Evolutionary conservation across 202 grass and related monocot species (phyloP).

Genomic region (Alloteropsis angusta): DNA sequence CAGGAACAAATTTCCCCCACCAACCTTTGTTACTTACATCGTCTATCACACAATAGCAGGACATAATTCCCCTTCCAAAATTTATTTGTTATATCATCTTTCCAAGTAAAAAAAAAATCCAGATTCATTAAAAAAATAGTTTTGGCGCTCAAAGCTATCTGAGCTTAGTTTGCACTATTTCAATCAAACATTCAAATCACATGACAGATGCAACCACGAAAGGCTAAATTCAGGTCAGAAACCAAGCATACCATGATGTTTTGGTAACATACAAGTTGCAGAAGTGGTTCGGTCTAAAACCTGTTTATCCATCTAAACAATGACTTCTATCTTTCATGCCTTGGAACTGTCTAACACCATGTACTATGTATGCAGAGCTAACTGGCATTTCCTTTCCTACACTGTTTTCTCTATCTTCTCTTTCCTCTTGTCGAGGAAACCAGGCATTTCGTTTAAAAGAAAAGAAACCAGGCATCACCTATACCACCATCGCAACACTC

Average conservation of each 20-base stretch:
- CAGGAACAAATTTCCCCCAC: background rate
- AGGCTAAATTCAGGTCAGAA: background rate
- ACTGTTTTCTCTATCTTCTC: background rate
- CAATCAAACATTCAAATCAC: background rate
- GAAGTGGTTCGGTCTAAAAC: background rate
- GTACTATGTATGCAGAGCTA: background rate
- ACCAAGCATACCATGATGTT: background rate
- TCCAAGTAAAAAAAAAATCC: background rate
- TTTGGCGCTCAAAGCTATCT: background rate
- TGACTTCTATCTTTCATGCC: background rate
- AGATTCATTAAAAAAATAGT: background rate
- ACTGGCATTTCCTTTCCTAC: background rate
- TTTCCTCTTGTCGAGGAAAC: background rate
- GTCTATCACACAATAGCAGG: background rate
- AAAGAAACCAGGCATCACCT: background rate
- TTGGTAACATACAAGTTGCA: background rate
- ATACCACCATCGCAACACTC: background rate
- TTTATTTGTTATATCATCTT: background rate
- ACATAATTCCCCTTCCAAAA: background rate
- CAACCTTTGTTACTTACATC: background rate
- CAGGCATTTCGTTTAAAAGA: background rate
- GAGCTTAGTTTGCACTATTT: background rate
- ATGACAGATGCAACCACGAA: background rate
- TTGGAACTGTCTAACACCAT: background rate
- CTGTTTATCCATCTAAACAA: background rate